phyloP scores from a whole-genome alignment of 306 rosid genomes.

The Rosa persica region DNA sequence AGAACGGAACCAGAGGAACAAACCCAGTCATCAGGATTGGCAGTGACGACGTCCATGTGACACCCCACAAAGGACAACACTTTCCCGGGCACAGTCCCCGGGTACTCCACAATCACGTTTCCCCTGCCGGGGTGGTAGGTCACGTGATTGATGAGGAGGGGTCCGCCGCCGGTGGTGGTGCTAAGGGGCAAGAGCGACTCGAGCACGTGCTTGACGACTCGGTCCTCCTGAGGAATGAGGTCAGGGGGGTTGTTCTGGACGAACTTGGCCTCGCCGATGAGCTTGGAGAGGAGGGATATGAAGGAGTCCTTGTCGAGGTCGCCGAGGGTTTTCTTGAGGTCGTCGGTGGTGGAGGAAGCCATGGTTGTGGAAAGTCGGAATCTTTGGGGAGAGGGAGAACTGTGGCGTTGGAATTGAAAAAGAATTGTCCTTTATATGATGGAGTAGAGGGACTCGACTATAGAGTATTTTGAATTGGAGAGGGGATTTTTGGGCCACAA shows the following conservation, averaged over 20 bases:
- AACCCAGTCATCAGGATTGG: constrained; percentile 86
- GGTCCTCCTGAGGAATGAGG: constrained; percentile 77
- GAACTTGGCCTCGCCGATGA: constrained; percentile 73
- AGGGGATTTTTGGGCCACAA: too few species aligned
- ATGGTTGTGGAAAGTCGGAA: constrained; percentile 26
- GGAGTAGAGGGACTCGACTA: too few species aligned
- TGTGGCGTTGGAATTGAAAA: background rate
- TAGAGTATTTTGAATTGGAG: too few species aligned
- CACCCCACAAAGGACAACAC: constrained; percentile 81
- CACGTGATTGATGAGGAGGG: constrained; percentile 66
- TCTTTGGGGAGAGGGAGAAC: background rate
- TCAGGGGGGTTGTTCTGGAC: constrained; percentile 91
- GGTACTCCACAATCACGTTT: constrained; percentile 79
- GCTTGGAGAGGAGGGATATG: constrained; percentile 61
- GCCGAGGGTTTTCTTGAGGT: constrained; percentile 50
- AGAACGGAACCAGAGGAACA: background rate
- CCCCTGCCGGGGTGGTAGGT: constrained; percentile 70
- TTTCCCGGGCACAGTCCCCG: constrained; percentile 71
- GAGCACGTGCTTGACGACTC: constrained; percentile 62
- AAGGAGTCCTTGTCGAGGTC: constrained; percentile 61
- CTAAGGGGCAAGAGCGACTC: constrained; percentile 61
- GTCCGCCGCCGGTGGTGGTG: constrained; percentile 79
- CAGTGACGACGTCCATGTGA: constrained; percentile 97
- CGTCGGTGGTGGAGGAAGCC: constrained; percentile 26
- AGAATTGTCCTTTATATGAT: background rate